Percentiles rank a stretch among this genome's conserved stretches.
Evolutionary conservation across 441 rosid species (phyloP).

Genomic region (Adansonia grandidieri): DNA sequence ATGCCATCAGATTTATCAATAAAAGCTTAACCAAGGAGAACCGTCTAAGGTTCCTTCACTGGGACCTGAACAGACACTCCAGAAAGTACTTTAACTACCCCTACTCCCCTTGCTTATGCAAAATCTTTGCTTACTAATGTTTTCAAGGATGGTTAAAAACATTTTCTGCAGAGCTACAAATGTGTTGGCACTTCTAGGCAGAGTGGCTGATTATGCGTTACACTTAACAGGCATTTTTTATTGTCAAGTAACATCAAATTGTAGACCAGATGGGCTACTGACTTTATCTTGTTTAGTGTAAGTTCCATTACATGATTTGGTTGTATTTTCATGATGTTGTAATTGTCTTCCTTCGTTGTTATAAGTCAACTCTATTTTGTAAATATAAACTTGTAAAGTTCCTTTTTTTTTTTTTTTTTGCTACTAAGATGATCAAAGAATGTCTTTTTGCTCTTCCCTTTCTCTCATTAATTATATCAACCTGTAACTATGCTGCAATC

Average conservation of each 20-base stretch:
- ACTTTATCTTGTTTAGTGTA: constrained; percentile 59
- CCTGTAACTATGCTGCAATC: too few relatives aligned
- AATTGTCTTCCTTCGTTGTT: neutral
- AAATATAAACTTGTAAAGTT: neutral
- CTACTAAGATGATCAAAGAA: neutral
- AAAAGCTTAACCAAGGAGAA: constrained; percentile 56
- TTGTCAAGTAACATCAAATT: constrained; percentile 51
- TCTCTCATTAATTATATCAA: too few relatives aligned
- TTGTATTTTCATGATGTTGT: neutral
- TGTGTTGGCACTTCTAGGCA: constrained; percentile 60
- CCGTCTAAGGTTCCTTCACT: constrained; percentile 70
- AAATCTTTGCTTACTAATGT: constrained; percentile 8
- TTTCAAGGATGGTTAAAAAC: constrained; percentile 22
- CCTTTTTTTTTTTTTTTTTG: neutral
- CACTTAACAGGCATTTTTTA: constrained; percentile 66
- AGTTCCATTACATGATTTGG: constrained; percentile 36
- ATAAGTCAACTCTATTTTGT: neutral
- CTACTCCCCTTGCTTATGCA: neutral
- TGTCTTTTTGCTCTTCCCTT: too few relatives aligned
- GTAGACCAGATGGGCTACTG: constrained; percentile 42
- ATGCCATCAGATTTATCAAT: constrained; percentile 63
- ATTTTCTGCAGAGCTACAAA: constrained; percentile 57
- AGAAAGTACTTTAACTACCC: constrained; percentile 46
- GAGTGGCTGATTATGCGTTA: constrained; percentile 64
- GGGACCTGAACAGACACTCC: constrained; percentile 72